Evolutionary conservation across 495 filamentous ascomycete species (phyloP).

Genomic region (Neurospora sp.): DNA sequence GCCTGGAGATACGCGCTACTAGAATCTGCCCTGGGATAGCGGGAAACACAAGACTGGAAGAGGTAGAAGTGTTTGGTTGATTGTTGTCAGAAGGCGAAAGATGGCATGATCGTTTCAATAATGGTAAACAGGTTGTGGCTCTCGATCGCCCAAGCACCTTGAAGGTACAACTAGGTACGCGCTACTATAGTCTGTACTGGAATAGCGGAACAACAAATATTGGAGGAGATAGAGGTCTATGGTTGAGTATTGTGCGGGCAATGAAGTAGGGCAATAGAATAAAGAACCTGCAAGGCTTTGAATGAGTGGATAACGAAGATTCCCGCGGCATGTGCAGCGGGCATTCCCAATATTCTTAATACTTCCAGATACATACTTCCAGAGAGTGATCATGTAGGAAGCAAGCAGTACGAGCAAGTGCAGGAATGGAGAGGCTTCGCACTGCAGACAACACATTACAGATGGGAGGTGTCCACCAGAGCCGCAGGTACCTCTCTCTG

Average conservation of each 20-base stretch:
- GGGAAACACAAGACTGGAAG: not conserved
- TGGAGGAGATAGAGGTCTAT: not conserved
- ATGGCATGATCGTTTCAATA: not conserved
- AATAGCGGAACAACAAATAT: not conserved
- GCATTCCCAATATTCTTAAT: not conserved
- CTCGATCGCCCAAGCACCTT: not conserved
- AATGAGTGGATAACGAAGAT: not conserved
- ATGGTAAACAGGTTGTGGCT: not conserved
- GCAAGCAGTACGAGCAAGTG: not conserved
- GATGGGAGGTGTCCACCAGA: not conserved
- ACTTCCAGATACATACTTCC: not conserved
- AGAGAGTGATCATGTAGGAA: not conserved
- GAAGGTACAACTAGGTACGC: not conserved
- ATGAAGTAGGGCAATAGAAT: not conserved
- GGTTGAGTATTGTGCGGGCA: not conserved
- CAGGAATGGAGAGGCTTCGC: not conserved
- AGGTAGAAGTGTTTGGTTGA: not conserved
- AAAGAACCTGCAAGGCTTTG: not conserved
- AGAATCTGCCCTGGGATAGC: not conserved
- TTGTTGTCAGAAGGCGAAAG: not conserved
- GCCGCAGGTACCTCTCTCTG: not conserved
- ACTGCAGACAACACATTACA: not conserved
- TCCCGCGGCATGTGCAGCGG: no score
- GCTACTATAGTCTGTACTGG: not conserved
- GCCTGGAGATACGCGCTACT: not conserved